phyloP scores from a whole-genome alignment of 805 yeast genomes.

The Metschnikowia drakensbergensis region DNA sequence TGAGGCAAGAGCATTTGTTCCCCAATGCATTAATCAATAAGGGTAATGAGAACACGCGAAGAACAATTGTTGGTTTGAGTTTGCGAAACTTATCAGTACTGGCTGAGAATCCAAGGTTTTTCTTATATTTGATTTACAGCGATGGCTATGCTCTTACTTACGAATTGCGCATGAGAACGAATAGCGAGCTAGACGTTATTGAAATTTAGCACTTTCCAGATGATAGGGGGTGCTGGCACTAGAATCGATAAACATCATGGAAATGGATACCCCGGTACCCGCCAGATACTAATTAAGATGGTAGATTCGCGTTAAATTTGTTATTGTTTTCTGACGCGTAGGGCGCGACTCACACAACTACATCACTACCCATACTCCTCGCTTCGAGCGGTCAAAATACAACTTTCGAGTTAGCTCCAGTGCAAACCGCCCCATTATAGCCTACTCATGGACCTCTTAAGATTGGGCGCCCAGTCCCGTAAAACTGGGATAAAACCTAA shows the following conservation, averaged over 20 bases:
- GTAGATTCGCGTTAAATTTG: background rate
- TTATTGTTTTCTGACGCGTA: constrained; percentile 1
- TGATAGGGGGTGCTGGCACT: background rate
- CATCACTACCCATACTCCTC: background rate
- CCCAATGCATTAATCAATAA: constrained; percentile 32
- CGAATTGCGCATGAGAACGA: constrained; percentile 5
- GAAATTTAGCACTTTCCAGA: background rate
- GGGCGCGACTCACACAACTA: background rate
- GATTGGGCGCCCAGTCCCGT: constrained; percentile 59
- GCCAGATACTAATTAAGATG: background rate
- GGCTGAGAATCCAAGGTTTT: constrained; percentile 22
- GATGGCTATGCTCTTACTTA: constrained; percentile 29
- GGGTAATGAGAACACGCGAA: constrained; percentile 23
- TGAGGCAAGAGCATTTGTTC: constrained; percentile 42
- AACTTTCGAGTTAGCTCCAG: background rate
- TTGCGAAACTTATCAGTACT: constrained; percentile 24
- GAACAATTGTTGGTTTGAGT: constrained; percentile 34
- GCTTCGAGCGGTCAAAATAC: background rate
- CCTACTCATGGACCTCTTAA: constrained; percentile 35
- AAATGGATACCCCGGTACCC: background rate
- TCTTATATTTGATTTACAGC: constrained; percentile 31
- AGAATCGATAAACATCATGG: background rate
- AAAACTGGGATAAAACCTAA: constrained; percentile 58
- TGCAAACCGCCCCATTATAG: background rate
- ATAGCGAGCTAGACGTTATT: background rate